Conservation (phyloP, 2,329 filamentous ascomycete species). For the Fusarium kyushuense region DNA sequence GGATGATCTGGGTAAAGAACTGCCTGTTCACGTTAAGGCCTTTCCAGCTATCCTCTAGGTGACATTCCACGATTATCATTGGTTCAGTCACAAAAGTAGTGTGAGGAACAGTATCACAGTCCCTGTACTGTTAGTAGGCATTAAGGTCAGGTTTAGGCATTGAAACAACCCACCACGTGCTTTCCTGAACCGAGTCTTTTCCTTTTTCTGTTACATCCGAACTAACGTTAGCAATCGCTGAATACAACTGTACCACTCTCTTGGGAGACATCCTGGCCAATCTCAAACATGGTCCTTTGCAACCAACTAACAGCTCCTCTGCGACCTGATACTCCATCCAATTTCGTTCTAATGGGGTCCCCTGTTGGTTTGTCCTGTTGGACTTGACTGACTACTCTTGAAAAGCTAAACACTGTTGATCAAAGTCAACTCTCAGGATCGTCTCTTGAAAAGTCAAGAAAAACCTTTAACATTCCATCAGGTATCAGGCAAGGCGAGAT, state of each 20-base stretch:
- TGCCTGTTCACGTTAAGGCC: constrained; percentile 38
- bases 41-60: constrained; percentile 26
- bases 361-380: constrained; percentile 7
- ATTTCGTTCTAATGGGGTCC: constrained; percentile 9
- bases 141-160: constrained; percentile 1
- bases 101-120: constrained; percentile 6
- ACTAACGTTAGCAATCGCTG: background rate
- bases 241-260: constrained; percentile 11
- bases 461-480: constrained; percentile 27
- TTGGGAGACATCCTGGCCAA: constrained; percentile 25
- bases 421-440: constrained; percentile 34
- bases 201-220: constrained; percentile 8
- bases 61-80: constrained; percentile 17
- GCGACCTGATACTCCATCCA: constrained; percentile 13
- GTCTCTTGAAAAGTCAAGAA: constrained; percentile 1
- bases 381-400: constrained; percentile 17
- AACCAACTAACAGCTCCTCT: constrained; percentile 16
- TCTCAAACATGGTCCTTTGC: constrained; percentile 10
- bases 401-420: constrained; percentile 16
- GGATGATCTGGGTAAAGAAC: constrained; percentile 37
- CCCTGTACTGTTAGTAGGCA: background rate
- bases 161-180: constrained; percentile 42
- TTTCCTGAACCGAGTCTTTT: constrained; percentile 12
- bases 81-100: constrained; percentile 2
- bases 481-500: constrained; percentile 25